phyloP scores from a whole-genome alignment of 495 filamentous ascomycete species.

The Neurospora sp. region DNA sequence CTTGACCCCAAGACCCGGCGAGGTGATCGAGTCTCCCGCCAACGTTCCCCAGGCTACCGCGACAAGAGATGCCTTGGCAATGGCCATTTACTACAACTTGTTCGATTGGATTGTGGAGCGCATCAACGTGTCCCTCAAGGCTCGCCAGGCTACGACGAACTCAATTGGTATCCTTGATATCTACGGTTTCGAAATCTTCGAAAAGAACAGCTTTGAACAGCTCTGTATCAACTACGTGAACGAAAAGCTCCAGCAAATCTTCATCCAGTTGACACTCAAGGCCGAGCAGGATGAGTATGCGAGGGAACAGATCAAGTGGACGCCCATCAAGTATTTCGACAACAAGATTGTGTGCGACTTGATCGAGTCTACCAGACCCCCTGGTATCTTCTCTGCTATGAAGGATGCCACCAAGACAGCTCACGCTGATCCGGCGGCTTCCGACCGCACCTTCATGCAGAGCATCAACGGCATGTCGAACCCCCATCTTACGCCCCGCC shows the following conservation, averaged over 20 bases:
- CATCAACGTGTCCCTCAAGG: slow-evolving; percentile 81
- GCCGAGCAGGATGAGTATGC: slow-evolving; percentile 98
- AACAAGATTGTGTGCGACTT: slow-evolving; percentile 98
- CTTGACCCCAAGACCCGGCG: slow-evolving; percentile 78
- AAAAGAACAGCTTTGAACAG: slow-evolving; percentile 98
- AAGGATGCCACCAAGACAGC: slow-evolving; percentile 98
- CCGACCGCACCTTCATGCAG: slow-evolving; percentile 92
- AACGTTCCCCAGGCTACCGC: slow-evolving; percentile 85
- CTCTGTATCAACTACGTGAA: slow-evolving; percentile 99
- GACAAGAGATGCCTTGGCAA: slow-evolving; percentile 87
- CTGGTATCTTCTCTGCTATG: slow-evolving; percentile 89
- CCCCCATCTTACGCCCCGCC: slow-evolving; percentile 81
- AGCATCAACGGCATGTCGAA: slow-evolving; percentile 83
- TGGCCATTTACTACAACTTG: slow-evolving; percentile 93
- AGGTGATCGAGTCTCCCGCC: slow-evolving; percentile 82
- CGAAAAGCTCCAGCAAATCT: slow-evolving; percentile 98
- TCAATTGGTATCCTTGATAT: slow-evolving; percentile 98
- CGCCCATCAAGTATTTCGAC: slow-evolving; percentile 98
- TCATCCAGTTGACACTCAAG: slow-evolving; percentile 94
- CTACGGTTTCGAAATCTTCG: slow-evolving; percentile 99
- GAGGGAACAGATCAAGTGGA: slow-evolving; percentile 95
- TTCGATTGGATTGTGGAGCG: slow-evolving; percentile 98
- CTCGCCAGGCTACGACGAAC: slow-evolving; percentile 62
- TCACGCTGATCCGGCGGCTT: slow-evolving; percentile 86
- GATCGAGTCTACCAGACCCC: slow-evolving; percentile 85